phyloP scores from a whole-genome alignment of 2,329 filamentous ascomycete genomes.

The Intubia oerlemansii region DNA sequence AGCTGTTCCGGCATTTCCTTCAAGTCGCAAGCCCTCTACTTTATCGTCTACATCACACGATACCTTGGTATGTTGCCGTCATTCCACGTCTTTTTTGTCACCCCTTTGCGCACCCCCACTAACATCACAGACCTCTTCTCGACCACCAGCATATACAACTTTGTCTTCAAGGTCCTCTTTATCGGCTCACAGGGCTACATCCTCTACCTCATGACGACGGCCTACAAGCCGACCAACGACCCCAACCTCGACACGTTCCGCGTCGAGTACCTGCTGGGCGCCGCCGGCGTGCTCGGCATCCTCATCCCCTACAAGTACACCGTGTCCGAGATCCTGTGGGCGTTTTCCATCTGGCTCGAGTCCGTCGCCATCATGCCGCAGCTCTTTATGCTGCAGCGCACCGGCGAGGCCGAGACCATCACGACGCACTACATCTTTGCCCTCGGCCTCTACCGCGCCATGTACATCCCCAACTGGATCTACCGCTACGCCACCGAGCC shows the following conservation, averaged over 20 bases:
- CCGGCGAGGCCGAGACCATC: conserved; percentile 97
- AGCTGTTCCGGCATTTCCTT: conserved; percentile 96
- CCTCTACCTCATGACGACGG: conserved; percentile 92
- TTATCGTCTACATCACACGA: conserved; percentile 81
- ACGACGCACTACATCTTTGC: conserved; percentile 96
- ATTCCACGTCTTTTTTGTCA: background rate
- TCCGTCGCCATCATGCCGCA: conserved; percentile 91
- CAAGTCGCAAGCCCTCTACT: conserved; percentile 91
- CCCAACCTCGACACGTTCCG: conserved; percentile 95
- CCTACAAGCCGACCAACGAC: conserved; percentile 94
- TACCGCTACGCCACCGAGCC: conserved; percentile 66
- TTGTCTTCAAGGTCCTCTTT: conserved; percentile 90
- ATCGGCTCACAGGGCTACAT: conserved; percentile 80
- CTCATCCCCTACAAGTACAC: conserved; percentile 75
- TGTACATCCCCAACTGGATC: conserved; percentile 99
- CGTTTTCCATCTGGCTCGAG: conserved; percentile 97
- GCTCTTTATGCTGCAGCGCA: conserved; percentile 94
- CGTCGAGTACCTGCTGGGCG: conserved; percentile 78
- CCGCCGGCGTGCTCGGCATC: conserved; percentile 56
- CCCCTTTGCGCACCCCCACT: background rate
- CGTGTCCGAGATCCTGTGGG: conserved; percentile 74
- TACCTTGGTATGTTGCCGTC: conserved; percentile 37
- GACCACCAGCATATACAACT: conserved; percentile 72
- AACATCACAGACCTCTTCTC: conserved; percentile 88
- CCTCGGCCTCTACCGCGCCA: conserved; percentile 68